Conservation (phyloP, 208 protist genomes). For the Acanthamoeba rhysodes region DNA sequence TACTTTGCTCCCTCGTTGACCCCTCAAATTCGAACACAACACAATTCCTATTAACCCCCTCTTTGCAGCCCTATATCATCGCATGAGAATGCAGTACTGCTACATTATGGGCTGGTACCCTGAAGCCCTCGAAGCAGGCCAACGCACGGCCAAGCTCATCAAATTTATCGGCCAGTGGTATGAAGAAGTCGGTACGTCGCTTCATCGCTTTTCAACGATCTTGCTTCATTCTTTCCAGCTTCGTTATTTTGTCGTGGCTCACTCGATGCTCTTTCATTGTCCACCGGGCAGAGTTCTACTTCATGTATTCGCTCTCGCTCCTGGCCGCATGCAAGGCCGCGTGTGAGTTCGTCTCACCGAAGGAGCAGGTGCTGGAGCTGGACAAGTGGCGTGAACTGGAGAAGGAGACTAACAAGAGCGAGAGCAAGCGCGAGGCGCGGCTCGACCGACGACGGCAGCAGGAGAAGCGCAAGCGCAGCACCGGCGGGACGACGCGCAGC, state of each 20-base stretch:
- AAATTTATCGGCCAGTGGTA: conserved; percentile 3
- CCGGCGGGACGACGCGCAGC: not conserved
- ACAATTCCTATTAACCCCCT: not conserved
- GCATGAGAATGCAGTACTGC: conserved; percentile 25
- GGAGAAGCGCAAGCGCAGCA: not conserved
- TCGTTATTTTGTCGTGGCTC: too few relatives aligned
- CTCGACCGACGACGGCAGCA: not conserved
- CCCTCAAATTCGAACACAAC: not conserved
- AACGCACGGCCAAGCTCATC: not conserved
- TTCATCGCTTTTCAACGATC: not conserved
- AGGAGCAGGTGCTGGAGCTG: not conserved
- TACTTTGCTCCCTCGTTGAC: not conserved
- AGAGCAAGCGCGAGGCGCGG: not conserved
- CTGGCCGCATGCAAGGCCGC: conserved; percentile 21
- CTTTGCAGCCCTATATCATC: not conserved
- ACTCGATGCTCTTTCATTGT: too few relatives aligned
- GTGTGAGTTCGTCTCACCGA: not conserved
- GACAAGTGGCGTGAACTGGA: not conserved
- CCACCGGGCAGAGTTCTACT: conserved; percentile 12
- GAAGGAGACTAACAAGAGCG: not conserved
- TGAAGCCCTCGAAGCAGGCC: not conserved
- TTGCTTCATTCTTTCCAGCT: not conserved
- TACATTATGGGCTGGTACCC: conserved; percentile 62
- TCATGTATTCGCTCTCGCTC: conserved; percentile 22
- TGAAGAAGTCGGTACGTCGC: conserved; percentile 38